Conservation (phyloP, 164 flowering plant genomes). For the Liriodendron chinense region DNA sequence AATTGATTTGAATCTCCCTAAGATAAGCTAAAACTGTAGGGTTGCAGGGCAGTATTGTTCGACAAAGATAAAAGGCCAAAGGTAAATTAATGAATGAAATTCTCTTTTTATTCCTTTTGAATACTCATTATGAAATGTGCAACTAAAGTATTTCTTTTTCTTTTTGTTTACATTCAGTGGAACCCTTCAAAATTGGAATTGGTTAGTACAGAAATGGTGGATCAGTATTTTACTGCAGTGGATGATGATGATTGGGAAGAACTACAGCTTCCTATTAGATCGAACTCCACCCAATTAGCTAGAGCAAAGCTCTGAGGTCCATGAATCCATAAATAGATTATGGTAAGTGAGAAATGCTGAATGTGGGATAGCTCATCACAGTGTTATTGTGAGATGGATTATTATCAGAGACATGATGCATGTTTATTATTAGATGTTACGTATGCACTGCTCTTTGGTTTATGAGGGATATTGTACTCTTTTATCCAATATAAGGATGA, state of each 20-base stretch:
- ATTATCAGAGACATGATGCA: too few species aligned
- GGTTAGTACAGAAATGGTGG: conserved; percentile 53
- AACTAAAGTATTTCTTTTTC: neutral
- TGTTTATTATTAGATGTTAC: too few species aligned
- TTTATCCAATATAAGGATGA: too few species aligned
- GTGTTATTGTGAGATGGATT: too few species aligned
- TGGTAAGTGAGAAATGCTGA: too few species aligned
- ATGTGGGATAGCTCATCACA: too few species aligned
- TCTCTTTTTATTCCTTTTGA: neutral
- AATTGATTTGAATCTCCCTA: too few species aligned
- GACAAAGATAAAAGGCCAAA: conserved; percentile 54
- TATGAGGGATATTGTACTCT: too few species aligned
- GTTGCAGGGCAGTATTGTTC: conserved; percentile 56
- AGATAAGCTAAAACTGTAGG: conserved; percentile 22
- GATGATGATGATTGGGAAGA: conserved; percentile 71
- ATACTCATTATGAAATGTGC: neutral
- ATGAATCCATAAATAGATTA: too few species aligned
- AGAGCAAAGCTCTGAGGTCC: conserved; percentile 74
- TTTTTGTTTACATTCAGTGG: conserved; percentile 52
- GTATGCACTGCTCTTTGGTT: too few species aligned
- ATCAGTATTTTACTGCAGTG: conserved; percentile 56
- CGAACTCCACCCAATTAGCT: conserved; percentile 42
- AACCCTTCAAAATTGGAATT: conserved; percentile 69
- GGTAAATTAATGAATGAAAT: conserved; percentile 8
- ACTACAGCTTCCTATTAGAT: conserved; percentile 52